A percentile compares a stretch with the other conserved stretches of the same genome.
These are phyloP conservation scores for Circinella minor DNA, from an alignment of 371 early-diverging fungal species.

Conservation along the genomic window DNA sequence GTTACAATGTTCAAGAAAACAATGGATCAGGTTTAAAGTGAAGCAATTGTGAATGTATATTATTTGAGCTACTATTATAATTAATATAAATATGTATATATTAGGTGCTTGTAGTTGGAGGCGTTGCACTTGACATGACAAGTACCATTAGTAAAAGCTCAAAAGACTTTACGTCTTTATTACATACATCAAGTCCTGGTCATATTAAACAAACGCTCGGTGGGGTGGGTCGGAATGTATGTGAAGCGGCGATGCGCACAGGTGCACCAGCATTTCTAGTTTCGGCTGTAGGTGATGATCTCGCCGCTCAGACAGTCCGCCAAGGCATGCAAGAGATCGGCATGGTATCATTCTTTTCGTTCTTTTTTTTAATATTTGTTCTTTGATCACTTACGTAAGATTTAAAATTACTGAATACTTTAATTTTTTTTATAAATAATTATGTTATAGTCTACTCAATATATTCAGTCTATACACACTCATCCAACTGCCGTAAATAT, in stretches of 20 bases:
- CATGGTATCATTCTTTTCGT: slow-evolving; percentile 40
- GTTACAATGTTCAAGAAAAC: neutral
- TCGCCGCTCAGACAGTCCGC: slow-evolving; percentile 58
- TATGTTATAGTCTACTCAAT: slow-evolving; percentile 32
- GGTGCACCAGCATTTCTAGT: slow-evolving; percentile 67
- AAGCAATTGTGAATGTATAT: too few species aligned
- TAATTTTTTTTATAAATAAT: neutral
- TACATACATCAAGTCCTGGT: slow-evolving; percentile 80
- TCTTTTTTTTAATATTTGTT: neutral
- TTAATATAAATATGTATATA: too few species aligned
- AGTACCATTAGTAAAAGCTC: slow-evolving; percentile 30
- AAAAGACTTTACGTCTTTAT: slow-evolving; percentile 18
- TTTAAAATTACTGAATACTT: too few species aligned
- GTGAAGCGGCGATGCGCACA: slow-evolving; percentile 75
- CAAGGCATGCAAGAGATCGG: slow-evolving; percentile 58
- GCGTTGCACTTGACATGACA: slow-evolving; percentile 82
- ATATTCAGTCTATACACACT: slow-evolving; percentile 29
- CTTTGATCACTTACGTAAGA: neutral
- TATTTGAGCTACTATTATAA: too few species aligned
- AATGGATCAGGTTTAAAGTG: too few species aligned
- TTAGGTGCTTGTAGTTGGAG: slow-evolving; percentile 78
- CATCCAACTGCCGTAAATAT: slow-evolving; percentile 40
- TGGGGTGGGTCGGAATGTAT: slow-evolving; percentile 92
- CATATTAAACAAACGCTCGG: slow-evolving; percentile 69
- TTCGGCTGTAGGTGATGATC: slow-evolving; percentile 77